phyloP scores from a whole-genome alignment of 2,329 filamentous ascomycete species.

The Aspergillus sp. region DNA sequence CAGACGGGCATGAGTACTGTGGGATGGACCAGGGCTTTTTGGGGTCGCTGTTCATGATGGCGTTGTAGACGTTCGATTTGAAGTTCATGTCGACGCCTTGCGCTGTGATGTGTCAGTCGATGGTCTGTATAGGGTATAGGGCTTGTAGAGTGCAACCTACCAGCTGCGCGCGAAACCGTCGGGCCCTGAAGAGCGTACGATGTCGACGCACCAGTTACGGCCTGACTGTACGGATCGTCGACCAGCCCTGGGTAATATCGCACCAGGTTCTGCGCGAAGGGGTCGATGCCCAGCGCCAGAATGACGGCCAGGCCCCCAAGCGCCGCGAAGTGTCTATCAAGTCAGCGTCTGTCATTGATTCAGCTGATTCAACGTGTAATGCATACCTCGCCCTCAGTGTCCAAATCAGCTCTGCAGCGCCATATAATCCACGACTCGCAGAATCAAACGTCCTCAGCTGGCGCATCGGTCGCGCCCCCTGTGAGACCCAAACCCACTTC shows the following conservation, averaged over 20 bases:
- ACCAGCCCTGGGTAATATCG: constrained; percentile 1
- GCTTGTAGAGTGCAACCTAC: too few species aligned
- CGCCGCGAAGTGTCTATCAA: constrained; percentile 2
- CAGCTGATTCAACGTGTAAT: too few species aligned
- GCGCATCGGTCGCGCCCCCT: constrained; percentile 3
- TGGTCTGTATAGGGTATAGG: too few species aligned
- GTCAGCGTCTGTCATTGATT: background rate
- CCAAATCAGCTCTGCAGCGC: constrained; percentile 13
- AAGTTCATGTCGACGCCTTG: background rate
- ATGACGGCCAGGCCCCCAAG: constrained; percentile 10
- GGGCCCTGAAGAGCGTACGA: too few species aligned
- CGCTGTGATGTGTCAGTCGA: background rate
- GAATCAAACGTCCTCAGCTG: constrained; percentile 15
- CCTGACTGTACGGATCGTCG: too few species aligned
- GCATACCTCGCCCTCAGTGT: background rate
- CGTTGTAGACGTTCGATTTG: constrained; percentile 11
- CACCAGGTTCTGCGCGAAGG: constrained; percentile 18
- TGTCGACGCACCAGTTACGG: too few species aligned
- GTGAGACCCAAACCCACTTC: constrained; percentile 20
- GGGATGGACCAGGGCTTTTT: constrained; percentile 8
- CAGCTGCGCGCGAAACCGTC: too few species aligned
- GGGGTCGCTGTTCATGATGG: constrained; percentile 6
- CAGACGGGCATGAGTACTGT: constrained; percentile 5
- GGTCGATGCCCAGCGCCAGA: constrained; percentile 16
- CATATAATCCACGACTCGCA: constrained; percentile 14